Conservation (phyloP, 768 basidiomycete genomes). For the Trametes gibbosa region DNA sequence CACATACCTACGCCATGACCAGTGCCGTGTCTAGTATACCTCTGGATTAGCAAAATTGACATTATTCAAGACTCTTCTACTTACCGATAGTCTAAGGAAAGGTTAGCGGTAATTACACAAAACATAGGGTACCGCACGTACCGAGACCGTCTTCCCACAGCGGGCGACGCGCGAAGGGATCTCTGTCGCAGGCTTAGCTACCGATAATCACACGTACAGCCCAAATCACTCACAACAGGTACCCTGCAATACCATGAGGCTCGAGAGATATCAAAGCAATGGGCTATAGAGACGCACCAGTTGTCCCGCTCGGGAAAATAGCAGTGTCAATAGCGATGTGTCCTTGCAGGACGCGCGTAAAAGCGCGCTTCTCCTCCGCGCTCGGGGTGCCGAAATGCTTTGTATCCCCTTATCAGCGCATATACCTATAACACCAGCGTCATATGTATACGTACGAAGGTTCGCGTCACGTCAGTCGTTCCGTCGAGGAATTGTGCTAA, state of each 20-base stretch:
- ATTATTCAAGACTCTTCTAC: background rate
- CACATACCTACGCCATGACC: constrained; percentile 79
- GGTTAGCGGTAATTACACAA: background rate
- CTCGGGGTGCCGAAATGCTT: constrained; percentile 92
- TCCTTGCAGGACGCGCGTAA: constrained; percentile 89
- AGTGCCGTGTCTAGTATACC: constrained; percentile 72
- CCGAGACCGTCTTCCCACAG: constrained; percentile 89
- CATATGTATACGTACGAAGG: constrained; percentile 60
- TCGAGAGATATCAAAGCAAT: background rate
- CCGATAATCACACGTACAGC: background rate
- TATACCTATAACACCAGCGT: background rate
- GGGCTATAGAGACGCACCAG: constrained; percentile 44
- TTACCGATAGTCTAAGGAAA: constrained; percentile 54
- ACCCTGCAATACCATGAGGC: constrained; percentile 38
- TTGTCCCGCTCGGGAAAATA: constrained; percentile 78
- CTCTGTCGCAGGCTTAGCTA: constrained; percentile 41
- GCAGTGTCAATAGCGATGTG: constrained; percentile 87
- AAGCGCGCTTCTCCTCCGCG: constrained; percentile 78
- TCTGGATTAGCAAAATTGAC: background rate
- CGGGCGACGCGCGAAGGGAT: constrained; percentile 73
- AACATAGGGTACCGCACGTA: constrained; percentile 30
- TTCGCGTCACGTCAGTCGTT: constrained; percentile 93
- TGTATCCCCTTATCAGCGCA: background rate
- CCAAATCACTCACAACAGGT: constrained; percentile 43
- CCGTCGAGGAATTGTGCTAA: constrained; percentile 86